phyloP scores from a whole-genome alignment of 1,284 basidiomycete genomes.

The Anthracocystis setariae region DNA sequence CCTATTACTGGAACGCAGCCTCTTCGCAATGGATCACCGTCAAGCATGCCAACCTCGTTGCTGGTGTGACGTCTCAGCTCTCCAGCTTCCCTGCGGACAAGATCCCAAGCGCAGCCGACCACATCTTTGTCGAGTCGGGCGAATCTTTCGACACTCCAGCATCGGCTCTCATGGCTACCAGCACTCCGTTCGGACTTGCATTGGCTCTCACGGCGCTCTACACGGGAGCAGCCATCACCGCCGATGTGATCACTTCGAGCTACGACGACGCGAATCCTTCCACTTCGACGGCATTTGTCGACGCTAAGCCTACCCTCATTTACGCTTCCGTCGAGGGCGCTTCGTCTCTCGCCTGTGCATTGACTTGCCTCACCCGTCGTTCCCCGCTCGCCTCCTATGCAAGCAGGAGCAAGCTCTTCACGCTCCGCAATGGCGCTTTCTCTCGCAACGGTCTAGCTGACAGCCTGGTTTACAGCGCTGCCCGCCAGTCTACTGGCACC shows the following conservation, averaged over 20 bases:
- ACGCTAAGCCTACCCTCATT: constrained; percentile 49
- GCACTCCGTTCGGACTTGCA: constrained; percentile 47
- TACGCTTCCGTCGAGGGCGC: constrained; percentile 52
- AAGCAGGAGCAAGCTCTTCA: constrained; percentile 46
- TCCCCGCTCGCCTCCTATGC: constrained; percentile 30
- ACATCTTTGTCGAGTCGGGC: constrained; percentile 49
- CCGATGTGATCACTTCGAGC: constrained; percentile 34
- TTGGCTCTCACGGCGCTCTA: constrained; percentile 59
- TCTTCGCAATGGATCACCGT: constrained; percentile 49
- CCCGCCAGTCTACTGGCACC: constrained; percentile 37
- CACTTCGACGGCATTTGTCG: constrained; percentile 14
- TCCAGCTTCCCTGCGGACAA: constrained; percentile 59
- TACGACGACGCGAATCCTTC: constrained; percentile 44
- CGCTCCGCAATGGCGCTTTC: constrained; percentile 56
- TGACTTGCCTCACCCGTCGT: constrained; percentile 33
- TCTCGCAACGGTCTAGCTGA: constrained; percentile 42
- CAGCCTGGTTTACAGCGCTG: constrained; percentile 28
- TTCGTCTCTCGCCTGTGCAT: constrained; percentile 43
- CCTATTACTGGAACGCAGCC: constrained; percentile 50
- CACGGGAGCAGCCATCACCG: constrained; percentile 58
- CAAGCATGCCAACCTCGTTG: constrained; percentile 47
- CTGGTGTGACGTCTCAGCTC: constrained; percentile 58
- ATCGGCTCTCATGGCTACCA: constrained; percentile 39
- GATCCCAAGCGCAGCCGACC: constrained; percentile 49
- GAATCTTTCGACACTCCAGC: constrained; percentile 18